Conservation (phyloP, 139 green algal genomes). For the Volvox africanus region DNA sequence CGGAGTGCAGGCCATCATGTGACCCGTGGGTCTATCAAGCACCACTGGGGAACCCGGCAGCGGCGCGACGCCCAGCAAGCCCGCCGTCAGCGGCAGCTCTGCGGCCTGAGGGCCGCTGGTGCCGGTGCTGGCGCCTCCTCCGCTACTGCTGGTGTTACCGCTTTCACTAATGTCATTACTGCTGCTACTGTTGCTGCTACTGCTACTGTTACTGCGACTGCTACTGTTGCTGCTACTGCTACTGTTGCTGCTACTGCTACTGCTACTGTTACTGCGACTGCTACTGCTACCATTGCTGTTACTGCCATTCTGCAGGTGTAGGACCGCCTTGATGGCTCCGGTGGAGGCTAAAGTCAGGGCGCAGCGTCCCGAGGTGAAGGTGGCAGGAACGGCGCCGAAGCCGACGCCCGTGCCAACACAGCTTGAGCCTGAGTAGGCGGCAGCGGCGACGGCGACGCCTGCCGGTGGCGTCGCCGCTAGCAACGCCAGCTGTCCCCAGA, state of each 20-base stretch:
- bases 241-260: neutral
- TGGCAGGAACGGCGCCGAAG: neutral
- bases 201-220: neutral
- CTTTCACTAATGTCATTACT: neutral
- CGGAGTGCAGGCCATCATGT: neutral
- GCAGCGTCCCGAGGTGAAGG: neutral
- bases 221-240: neutral
- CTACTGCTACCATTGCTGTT: neutral
- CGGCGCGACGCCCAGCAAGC: slow-evolving; percentile 7
- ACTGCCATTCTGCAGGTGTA: neutral
- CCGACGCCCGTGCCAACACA: neutral
- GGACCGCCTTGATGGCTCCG: neutral
- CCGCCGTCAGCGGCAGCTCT: neutral
- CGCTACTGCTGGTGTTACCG: neutral
- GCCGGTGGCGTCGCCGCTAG: neutral
- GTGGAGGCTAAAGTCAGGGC: slow-evolving; percentile 10
- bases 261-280: neutral
- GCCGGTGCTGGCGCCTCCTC: neutral
- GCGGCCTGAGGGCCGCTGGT: neutral
- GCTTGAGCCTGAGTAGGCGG: neutral
- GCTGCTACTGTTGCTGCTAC: neutral
- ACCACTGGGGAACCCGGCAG: slow-evolving; percentile 10
- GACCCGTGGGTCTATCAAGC: neutral
- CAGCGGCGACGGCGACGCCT: neutral
- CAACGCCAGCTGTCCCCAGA: neutral